Evolutionary conservation across 805 yeast genomes (phyloP).

Genomic region (Suhomyces prunicola): DNA sequence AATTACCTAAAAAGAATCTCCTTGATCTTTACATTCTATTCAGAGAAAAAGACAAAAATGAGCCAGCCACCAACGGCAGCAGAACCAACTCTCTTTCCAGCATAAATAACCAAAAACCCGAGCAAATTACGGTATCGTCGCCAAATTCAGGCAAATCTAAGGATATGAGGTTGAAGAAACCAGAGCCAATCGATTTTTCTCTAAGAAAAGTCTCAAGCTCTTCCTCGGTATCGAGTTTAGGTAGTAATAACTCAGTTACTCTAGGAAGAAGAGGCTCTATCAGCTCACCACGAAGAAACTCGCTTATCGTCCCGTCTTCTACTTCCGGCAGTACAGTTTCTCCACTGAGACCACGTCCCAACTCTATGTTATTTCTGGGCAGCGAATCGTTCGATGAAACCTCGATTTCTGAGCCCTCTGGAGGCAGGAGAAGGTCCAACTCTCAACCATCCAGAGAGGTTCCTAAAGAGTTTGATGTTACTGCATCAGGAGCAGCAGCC

Average conservation of each 20-base stretch:
- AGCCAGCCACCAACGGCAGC: neutral
- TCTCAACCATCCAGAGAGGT: constrained; percentile 28
- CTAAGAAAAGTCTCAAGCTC: constrained; percentile 21
- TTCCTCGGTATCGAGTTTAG: constrained; percentile 26
- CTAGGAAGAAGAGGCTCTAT: constrained; percentile 18
- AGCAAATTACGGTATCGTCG: neutral
- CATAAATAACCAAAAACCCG: neutral
- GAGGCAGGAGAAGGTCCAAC: constrained; percentile 31
- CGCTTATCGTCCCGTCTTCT: constrained; percentile 8
- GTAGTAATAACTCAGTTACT: constrained; percentile 13
- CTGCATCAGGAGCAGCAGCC: constrained; percentile 35
- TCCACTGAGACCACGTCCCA: constrained; percentile 17
- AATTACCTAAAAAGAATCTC: constrained; percentile 25
- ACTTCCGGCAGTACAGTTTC: constrained; percentile 2
- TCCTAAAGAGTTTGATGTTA: neutral
- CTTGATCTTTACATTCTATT: constrained; percentile 10
- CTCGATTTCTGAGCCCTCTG: constrained; percentile 4
- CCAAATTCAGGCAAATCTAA: neutral
- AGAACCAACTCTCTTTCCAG: neutral
- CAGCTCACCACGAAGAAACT: constrained; percentile 15
- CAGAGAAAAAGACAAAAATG: constrained; percentile 5
- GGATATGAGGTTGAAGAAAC: constrained; percentile 13
- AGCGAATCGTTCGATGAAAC: constrained; percentile 15
- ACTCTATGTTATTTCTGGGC: constrained; percentile 24
- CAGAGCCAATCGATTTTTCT: constrained; percentile 13